These are phyloP conservation scores for Lichtheimia ornata DNA, from an alignment of 371 early-diverging fungal species.

Conservation along the genomic window DNA sequence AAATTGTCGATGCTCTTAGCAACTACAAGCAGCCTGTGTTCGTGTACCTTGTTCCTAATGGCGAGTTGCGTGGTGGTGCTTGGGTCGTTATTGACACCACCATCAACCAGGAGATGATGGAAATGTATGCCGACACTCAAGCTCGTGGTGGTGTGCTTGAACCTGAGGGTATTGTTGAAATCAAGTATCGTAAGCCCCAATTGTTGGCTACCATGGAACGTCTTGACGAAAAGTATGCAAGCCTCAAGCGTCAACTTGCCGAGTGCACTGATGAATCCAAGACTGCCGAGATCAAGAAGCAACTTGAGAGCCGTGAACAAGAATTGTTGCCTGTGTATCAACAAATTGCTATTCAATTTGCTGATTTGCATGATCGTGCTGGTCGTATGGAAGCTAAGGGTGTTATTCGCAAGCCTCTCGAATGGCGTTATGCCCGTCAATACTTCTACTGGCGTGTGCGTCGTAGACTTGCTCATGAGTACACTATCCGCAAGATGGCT, in stretches of 20 bases:
- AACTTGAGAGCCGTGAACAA: conserved; percentile 83
- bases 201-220: conserved; percentile 91
- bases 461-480: conserved; percentile 79
- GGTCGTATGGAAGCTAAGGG: conserved; percentile 96
- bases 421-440: conserved; percentile 81
- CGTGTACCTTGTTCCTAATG: conserved; percentile 94
- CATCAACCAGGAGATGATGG: conserved; percentile 98
- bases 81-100: conserved; percentile 99
- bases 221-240: conserved; percentile 76
- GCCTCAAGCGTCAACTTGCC: conserved; percentile 68
- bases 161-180: conserved; percentile 98
- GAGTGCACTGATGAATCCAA: conserved; percentile 49
- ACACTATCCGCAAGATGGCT: conserved; percentile 58
- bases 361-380: conserved; percentile 97
- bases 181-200: conserved; percentile 97
- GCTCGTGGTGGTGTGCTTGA: conserved; percentile 97
- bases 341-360: conserved; percentile 95
- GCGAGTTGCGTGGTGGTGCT: conserved; percentile 98
- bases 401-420: conserved; percentile 78
- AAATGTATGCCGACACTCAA: conserved; percentile 94
- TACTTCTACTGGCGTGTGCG: conserved; percentile 95
- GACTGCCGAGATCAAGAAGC: conserved; percentile 63
- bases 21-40: conserved; percentile 96
- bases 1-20: conserved; percentile 95
- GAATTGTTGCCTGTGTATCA: conserved; percentile 87